phyloP scores from a whole-genome alignment of 176 grass and related monocot species.

The Oropetium thomaeum region DNA sequence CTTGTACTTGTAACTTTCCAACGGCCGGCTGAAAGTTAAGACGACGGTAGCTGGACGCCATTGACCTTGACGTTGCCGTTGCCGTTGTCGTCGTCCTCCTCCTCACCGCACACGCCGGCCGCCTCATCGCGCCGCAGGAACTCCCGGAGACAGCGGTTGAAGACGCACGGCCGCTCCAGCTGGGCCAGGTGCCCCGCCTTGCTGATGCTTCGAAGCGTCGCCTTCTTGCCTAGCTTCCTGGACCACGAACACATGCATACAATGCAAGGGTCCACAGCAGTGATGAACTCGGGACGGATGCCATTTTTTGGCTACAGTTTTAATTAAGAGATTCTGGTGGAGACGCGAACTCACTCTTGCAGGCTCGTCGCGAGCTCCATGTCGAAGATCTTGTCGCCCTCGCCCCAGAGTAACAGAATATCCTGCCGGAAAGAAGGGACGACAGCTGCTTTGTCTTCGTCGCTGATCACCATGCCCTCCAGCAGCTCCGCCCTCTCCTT shows the following conservation, averaged over 20 bases:
- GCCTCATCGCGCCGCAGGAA: conserved; percentile 22
- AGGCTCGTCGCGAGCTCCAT: conserved; percentile 40
- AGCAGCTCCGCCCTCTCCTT: conserved; percentile 15
- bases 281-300: no score
- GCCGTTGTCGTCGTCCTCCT: no score
- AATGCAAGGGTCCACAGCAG: no score
- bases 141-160: conserved; percentile 37
- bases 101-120: not conserved
- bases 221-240: conserved; percentile 60
- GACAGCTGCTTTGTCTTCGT: not conserved
- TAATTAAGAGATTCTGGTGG: no score
- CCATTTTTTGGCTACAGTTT: no score
- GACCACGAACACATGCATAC: no score
- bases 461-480: not conserved
- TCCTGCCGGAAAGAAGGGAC: not conserved
- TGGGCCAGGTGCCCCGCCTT: conserved; percentile 56
- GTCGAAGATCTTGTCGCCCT: conserved; percentile 46
- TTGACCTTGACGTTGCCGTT: not conserved
- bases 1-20: not conserved
- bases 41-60: not conserved
- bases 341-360: conserved; percentile 75
- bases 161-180: conserved; percentile 56
- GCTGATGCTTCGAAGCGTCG: conserved; percentile 47
- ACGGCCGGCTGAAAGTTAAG: no score
- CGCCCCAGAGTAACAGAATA: conserved; percentile 56